Percentiles rank a stretch among this genome's conserved stretches.
Evolutionary conservation across 495 filamentous ascomycete genomes (phyloP).

Genomic region (Neurospora discreta): DNA sequence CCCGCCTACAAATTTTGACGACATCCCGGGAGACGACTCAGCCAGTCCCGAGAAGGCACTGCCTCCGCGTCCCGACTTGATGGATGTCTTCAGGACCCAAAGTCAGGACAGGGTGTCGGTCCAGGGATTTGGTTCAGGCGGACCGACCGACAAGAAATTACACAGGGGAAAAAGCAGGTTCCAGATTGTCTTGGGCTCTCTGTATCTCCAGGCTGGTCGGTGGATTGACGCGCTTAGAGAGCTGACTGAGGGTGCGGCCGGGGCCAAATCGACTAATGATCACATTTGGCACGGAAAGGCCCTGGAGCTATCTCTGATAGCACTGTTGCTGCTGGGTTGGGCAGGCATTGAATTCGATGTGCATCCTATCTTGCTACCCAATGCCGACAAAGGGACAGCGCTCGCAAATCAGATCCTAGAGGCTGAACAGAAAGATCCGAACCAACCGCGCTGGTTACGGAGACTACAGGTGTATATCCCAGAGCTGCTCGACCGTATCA

Average conservation of each 20-base stretch:
- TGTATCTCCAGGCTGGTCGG: conserved; percentile 79
- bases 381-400: conserved; percentile 33
- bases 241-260: conserved; percentile 64
- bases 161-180: conserved; percentile 75
- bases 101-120: conserved; percentile 74
- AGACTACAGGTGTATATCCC: conserved; percentile 32
- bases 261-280: conserved; percentile 72
- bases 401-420: conserved; percentile 37
- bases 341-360: conserved; percentile 80
- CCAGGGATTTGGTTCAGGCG: conserved; percentile 69
- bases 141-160: conserved; percentile 60
- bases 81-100: conserved; percentile 31
- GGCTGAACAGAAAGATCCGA: conserved; percentile 27
- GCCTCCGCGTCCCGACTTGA: conserved; percentile 20
- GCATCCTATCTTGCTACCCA: conserved; percentile 37
- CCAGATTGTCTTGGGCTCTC: conserved; percentile 67
- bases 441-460: conserved; percentile 33
- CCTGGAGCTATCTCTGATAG: conserved; percentile 73
- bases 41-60: conserved; percentile 22
- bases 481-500: conserved; percentile 63
- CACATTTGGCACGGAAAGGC: conserved; percentile 96
- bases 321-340: conserved; percentile 77
- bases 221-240: conserved; percentile 87
- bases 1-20: conserved; percentile 62
- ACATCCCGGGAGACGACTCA: conserved; percentile 38